These are phyloP conservation scores for Psilocybe subaeruginosa DNA, from an alignment of 768 basidiomycete genomes.

Conservation along the genomic window DNA sequence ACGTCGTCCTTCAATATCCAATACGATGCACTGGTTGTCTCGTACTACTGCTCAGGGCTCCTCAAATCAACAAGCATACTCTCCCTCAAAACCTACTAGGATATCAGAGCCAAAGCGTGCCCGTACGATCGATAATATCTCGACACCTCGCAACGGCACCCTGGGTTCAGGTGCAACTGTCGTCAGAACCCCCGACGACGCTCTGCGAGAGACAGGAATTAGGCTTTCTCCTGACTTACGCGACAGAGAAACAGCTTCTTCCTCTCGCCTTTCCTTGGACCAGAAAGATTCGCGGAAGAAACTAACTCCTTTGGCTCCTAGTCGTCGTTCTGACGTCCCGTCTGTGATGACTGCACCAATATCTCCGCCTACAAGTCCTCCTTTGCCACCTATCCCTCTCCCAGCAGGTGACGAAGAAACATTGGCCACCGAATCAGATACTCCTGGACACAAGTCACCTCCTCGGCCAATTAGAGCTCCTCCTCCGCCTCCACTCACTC, in stretches of 20 bases:
- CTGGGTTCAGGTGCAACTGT: slow-evolving; percentile 77
- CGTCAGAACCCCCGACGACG: slow-evolving; percentile 82
- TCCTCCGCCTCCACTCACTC: slow-evolving; percentile 24
- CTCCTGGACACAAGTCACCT: slow-evolving; percentile 27
- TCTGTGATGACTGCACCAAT: slow-evolving; percentile 22
- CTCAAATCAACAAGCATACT: slow-evolving; percentile 26
- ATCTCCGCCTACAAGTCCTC: slow-evolving; percentile 48
- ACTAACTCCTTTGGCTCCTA: slow-evolving; percentile 2
- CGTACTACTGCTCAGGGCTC: slow-evolving; percentile 25
- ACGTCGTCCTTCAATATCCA: slow-evolving; percentile 42
- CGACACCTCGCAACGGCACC: slow-evolving; percentile 45
- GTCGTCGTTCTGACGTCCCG: slow-evolving; percentile 12
- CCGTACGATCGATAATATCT: slow-evolving; percentile 40
- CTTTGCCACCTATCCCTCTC: slow-evolving; percentile 57
- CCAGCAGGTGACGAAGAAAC: slow-evolving; percentile 34
- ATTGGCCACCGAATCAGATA: slow-evolving; percentile 27
- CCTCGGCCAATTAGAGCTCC: slow-evolving; percentile 38
- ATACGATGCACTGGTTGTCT: slow-evolving; percentile 57
- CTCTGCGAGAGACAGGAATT: slow-evolving; percentile 55
- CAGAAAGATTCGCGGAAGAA: slow-evolving; percentile 19
- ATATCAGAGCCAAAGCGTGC: slow-evolving; percentile 48
- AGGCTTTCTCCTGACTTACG: slow-evolving; percentile 35
- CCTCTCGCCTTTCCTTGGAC: slow-evolving; percentile 7
- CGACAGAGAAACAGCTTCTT: slow-evolving; percentile 7
- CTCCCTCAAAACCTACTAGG: slow-evolving; percentile 38